Percentiles rank a stretch among this genome's conserved stretches.
These are phyloP conservation scores for Grosmannia huntii DNA, from an alignment of 2,329 filamentous ascomycete species.

Conservation along the genomic window DNA sequence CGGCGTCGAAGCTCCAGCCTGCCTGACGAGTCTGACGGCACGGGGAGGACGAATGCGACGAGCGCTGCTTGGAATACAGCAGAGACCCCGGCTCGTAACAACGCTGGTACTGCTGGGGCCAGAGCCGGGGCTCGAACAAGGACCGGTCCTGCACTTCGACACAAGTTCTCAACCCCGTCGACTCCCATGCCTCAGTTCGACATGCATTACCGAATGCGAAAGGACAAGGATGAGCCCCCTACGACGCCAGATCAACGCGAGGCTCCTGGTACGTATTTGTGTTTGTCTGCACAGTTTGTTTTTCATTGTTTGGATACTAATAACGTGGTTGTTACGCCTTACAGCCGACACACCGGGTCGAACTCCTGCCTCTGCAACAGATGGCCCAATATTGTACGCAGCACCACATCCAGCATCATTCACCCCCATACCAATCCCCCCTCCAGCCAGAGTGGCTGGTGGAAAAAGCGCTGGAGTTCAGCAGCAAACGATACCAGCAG, in stretches of 20 bases:
- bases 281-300: not conserved
- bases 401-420: not conserved
- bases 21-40: constrained; percentile 16
- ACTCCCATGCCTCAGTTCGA: constrained; percentile 10
- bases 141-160: not conserved
- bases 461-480: not conserved
- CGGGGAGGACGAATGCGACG: not conserved
- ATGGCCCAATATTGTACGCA: constrained; percentile 8
- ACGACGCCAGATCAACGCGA: not conserved
- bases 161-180: not conserved
- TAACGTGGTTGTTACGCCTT: not conserved
- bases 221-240: not conserved
- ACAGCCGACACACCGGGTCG: not conserved
- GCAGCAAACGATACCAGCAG: not conserved
- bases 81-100: not conserved
- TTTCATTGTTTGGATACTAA: not conserved
- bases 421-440: not conserved
- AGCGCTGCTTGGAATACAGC: not conserved
- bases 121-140: not conserved
- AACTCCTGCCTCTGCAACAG: not conserved
- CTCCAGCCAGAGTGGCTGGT: not conserved
- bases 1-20: constrained; percentile 21
- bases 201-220: constrained; percentile 6
- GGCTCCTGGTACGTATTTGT: not conserved
- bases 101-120: not conserved